Percentiles rank a stretch among this genome's conserved stretches.
Conservation (phyloP, 257 asterid genomes). For the Ligustrum vulgare region DNA sequence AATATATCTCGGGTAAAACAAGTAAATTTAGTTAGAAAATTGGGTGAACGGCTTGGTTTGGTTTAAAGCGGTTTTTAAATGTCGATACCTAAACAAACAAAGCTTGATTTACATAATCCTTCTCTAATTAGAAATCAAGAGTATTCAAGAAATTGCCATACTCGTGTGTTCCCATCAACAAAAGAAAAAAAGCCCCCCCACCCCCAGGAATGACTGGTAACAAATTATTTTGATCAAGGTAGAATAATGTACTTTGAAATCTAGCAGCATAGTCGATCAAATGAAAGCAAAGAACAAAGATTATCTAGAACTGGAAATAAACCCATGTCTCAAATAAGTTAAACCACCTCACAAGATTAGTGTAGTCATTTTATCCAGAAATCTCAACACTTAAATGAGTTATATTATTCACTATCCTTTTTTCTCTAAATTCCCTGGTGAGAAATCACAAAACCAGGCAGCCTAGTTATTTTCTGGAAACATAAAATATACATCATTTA, state of each 20-base stretch:
- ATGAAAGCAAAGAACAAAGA: neutral
- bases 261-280: neutral
- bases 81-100: too few species aligned
- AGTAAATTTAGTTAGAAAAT: too few species aligned
- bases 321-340: neutral
- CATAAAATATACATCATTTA: neutral
- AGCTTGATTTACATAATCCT: neutral
- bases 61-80: too few species aligned
- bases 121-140: neutral
- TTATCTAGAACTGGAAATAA: neutral
- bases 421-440: neutral
- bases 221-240: neutral
- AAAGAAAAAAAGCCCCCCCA: too few species aligned
- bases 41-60: too few species aligned
- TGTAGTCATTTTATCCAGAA: neutral
- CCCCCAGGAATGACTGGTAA: neutral
- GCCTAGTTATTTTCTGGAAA: neutral
- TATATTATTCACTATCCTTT: neutral
- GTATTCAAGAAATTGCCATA: neutral
- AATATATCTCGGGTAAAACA: too few species aligned
- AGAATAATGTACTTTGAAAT: neutral
- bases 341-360: neutral
- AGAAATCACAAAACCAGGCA: neutral
- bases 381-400: neutral
- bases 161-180: neutral